Evolutionary conservation across 257 asterid genomes (phyloP).

Genomic region (Penstemon barbatus): DNA sequence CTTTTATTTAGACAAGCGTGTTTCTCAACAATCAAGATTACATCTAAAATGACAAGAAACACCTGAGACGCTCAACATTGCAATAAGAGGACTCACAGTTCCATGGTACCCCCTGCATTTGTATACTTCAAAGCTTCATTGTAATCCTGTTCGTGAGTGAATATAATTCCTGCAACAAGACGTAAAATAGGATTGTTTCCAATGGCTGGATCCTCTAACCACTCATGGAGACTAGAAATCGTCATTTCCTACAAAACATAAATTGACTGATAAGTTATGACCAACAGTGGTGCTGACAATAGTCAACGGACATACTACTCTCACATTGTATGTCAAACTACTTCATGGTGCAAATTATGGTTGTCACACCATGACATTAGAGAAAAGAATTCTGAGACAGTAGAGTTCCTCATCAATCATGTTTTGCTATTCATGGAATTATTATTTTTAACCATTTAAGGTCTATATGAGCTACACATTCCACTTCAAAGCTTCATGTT

Average conservation of each 20-base stretch:
- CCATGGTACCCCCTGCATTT: slow-evolving; percentile 93
- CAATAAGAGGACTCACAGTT: slow-evolving; percentile 61
- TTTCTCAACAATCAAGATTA: neutral
- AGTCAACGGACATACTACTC: slow-evolving; percentile 12
- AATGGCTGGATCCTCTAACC: slow-evolving; percentile 86
- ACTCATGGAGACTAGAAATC: slow-evolving; percentile 75
- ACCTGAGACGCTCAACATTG: slow-evolving; percentile 4
- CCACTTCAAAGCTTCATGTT: neutral
- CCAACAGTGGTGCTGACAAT: slow-evolving; percentile 11
- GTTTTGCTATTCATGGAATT: neutral
- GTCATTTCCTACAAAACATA: slow-evolving; percentile 56
- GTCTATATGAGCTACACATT: neutral
- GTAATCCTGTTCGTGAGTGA: slow-evolving; percentile 88
- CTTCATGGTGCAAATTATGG: neutral
- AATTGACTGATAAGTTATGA: slow-evolving; percentile 19
- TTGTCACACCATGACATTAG: neutral
- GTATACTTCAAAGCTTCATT: slow-evolving; percentile 94
- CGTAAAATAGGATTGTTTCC: slow-evolving; percentile 84
- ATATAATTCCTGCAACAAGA: slow-evolving; percentile 81
- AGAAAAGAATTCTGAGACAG: neutral
- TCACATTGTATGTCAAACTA: slow-evolving; percentile 16
- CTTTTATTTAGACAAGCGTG: neutral
- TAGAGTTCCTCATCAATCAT: neutral
- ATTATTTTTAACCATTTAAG: neutral
- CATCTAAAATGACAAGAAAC: slow-evolving; percentile 1